phyloP scores from a whole-genome alignment of 2,329 filamentous ascomycete genomes.

The Exophiala lecanii-corni region DNA sequence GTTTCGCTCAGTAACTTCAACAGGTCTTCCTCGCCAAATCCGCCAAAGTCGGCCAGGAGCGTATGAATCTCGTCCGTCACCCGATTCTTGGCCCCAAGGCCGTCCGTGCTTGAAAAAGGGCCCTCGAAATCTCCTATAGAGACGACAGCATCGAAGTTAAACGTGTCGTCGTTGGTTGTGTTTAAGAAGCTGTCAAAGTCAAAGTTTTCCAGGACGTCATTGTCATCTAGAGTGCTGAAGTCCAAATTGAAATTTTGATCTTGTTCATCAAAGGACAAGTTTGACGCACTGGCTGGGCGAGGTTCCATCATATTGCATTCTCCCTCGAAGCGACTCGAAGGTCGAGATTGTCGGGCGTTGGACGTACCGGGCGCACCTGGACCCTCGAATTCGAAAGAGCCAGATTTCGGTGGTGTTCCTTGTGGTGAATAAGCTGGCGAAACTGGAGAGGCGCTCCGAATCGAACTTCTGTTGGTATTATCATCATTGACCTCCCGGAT shows the following conservation, averaged over 20 bases:
- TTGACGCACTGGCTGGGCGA: not conserved
- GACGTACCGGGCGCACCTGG: too few relatives aligned
- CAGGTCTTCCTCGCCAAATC: not conserved
- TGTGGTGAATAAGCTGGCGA: too few relatives aligned
- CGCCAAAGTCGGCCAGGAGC: not conserved
- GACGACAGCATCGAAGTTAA: conserved; percentile 41
- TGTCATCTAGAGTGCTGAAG: conserved; percentile 43
- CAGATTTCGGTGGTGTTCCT: too few relatives aligned
- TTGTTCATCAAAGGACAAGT: not conserved
- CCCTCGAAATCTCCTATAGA: not conserved
- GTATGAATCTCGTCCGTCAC: not conserved
- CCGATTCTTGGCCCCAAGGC: not conserved
- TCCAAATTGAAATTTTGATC: not conserved
- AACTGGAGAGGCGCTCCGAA: not conserved
- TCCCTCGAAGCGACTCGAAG: not conserved
- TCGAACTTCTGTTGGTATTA: not conserved
- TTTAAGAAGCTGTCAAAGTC: conserved; percentile 65
- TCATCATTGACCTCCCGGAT: not conserved
- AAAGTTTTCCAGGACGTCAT: conserved; percentile 50
- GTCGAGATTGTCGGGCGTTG: not conserved
- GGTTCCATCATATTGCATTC: not conserved
- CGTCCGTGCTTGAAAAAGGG: not conserved
- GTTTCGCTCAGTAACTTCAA: not conserved
- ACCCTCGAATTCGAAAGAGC: too few relatives aligned
- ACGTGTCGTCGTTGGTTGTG: conserved; percentile 44